These are phyloP conservation scores for Artomyces pyxidatus DNA, from an alignment of 768 basidiomycete species.

Conservation along the genomic window DNA sequence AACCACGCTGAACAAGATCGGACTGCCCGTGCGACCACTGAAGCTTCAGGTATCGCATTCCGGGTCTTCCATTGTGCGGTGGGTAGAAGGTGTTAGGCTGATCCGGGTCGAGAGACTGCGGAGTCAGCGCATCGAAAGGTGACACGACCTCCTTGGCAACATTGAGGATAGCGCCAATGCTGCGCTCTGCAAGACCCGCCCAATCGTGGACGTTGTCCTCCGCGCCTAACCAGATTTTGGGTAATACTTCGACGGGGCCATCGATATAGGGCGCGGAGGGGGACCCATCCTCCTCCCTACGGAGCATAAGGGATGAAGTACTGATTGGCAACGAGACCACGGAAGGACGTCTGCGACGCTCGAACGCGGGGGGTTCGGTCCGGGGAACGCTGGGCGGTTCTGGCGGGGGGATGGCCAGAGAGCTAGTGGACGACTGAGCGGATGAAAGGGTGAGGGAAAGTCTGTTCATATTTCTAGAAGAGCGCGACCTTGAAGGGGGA, in stretches of 20 bases:
- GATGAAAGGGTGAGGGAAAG: constrained; percentile 63
- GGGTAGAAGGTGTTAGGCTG: constrained; percentile 52
- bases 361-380: constrained; percentile 21
- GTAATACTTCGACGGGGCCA: constrained; percentile 80
- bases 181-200: constrained; percentile 56
- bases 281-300: constrained; percentile 50
- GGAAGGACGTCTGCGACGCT: constrained; percentile 56
- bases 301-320: constrained; percentile 49
- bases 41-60: constrained; percentile 83
- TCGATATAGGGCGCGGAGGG: constrained; percentile 63
- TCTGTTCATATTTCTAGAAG: constrained; percentile 66
- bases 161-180: constrained; percentile 78
- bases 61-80: constrained; percentile 62
- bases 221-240: constrained; percentile 83
- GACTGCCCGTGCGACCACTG: constrained; percentile 93
- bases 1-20: constrained; percentile 73
- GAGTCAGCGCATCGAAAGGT: constrained; percentile 46
- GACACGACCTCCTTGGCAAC: constrained; percentile 86
- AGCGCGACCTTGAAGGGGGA: constrained; percentile 33
- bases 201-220: constrained; percentile 89
- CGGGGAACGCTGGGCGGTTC: constrained; percentile 26
- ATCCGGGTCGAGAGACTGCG: constrained; percentile 46
- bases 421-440: constrained; percentile 48
- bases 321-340: constrained; percentile 60
- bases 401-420: constrained; percentile 33